Evolutionary conservation across 768 basidiomycete genomes (phyloP).

Genomic region (Tulasnella sp.): DNA sequence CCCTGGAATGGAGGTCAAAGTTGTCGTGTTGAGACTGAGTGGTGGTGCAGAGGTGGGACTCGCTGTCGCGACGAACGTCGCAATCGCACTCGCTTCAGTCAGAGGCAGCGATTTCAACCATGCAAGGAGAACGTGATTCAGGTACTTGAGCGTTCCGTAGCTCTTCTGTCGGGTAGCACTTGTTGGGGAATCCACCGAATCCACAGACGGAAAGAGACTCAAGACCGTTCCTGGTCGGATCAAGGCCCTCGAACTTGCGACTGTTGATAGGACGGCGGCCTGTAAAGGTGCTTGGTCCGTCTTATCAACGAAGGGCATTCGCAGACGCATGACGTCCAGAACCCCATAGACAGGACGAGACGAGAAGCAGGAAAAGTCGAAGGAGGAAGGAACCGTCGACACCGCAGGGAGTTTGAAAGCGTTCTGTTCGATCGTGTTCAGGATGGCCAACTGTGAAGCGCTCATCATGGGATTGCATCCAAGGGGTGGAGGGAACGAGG

Average conservation of each 20-base stretch:
- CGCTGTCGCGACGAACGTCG: slow-evolving; percentile 40
- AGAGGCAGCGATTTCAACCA: slow-evolving; percentile 44
- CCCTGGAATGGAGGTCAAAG: slow-evolving; percentile 32
- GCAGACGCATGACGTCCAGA: slow-evolving; percentile 43
- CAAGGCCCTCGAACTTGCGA: slow-evolving; percentile 37
- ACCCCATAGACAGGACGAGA: slow-evolving; percentile 53
- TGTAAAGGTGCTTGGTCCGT: slow-evolving; percentile 26
- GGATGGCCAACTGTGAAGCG: slow-evolving; percentile 28
- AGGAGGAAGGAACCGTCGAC: slow-evolving; percentile 24
- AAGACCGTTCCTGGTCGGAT: slow-evolving; percentile 42
- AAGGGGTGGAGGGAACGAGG: slow-evolving; percentile 46
- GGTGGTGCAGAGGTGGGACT: slow-evolving; percentile 31
- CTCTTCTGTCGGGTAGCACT: slow-evolving; percentile 35
- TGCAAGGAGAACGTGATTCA: slow-evolving; percentile 46
- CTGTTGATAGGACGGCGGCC: slow-evolving; percentile 37
- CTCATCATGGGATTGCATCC: slow-evolving; percentile 48
- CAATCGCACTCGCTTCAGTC: slow-evolving; percentile 33
- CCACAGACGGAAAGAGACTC: slow-evolving; percentile 33
- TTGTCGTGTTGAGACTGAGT: slow-evolving; percentile 32
- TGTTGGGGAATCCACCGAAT: slow-evolving; percentile 25
- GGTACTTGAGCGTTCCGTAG: slow-evolving; percentile 43
- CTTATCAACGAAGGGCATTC: slow-evolving; percentile 42
- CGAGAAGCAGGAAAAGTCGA: slow-evolving; percentile 42
- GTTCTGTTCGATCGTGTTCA: slow-evolving; percentile 38
- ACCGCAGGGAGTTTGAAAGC: slow-evolving; percentile 39